Conservation (phyloP, 352 stramenopile genomes). For the Pythium utonaiense region DNA sequence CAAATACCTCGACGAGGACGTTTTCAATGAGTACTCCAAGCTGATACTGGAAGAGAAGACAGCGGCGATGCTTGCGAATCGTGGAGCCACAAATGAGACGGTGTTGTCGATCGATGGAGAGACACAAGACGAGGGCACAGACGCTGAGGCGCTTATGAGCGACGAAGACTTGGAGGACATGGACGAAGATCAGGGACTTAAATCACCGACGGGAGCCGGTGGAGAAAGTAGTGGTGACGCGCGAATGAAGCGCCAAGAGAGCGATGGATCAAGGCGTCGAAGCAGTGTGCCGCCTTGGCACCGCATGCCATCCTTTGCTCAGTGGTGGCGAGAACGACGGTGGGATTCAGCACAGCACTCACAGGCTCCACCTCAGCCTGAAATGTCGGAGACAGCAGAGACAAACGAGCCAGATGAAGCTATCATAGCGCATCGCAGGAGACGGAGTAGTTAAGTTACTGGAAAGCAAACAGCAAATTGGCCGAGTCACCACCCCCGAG, state of each 20-base stretch:
- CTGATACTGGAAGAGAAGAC: conserved; percentile 71
- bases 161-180: conserved; percentile 46
- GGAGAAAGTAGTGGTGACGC: conserved; percentile 24
- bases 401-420: neutral
- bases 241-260: conserved; percentile 24
- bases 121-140: conserved; percentile 58
- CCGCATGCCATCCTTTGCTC: conserved; percentile 60
- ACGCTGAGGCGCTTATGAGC: conserved; percentile 59
- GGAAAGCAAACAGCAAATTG: conserved; percentile 60
- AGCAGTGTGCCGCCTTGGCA: conserved; percentile 41
- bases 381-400: neutral
- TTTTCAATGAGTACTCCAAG: conserved; percentile 73
- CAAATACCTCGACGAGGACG: conserved; percentile 87
- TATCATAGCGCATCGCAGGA: neutral
- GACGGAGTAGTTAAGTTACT: conserved; percentile 30
- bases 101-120: conserved; percentile 31
- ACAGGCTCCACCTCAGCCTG: neutral
- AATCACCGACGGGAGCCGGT: conserved; percentile 15
- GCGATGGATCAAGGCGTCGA: conserved; percentile 9
- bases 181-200: conserved; percentile 1
- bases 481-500: conserved; percentile 39
- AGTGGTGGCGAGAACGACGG: conserved; percentile 70
- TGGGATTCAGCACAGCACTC: neutral
- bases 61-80: conserved; percentile 9
- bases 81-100: conserved; percentile 5